Evolutionary conservation across 164 flowering plant species (phyloP).

Genomic region (Protea cynaroides): DNA sequence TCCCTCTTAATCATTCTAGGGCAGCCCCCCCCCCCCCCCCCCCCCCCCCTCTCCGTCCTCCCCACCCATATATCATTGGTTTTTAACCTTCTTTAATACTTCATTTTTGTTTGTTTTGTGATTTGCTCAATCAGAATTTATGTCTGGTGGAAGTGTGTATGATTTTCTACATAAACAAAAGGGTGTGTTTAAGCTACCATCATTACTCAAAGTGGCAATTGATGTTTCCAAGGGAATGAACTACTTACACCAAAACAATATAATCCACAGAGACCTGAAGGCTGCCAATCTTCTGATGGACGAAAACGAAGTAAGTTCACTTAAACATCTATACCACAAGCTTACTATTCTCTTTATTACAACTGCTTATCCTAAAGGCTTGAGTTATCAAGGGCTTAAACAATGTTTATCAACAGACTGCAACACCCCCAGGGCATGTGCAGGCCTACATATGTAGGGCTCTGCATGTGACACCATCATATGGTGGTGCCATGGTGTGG

Average conservation of each 20-base stretch:
- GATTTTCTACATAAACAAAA: constrained; percentile 87
- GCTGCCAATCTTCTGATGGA: constrained; percentile 99
- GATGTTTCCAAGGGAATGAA: constrained; percentile 97
- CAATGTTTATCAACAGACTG: no score
- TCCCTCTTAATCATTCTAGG: neutral
- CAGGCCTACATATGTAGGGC: no score
- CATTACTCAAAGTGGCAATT: constrained; percentile 77
- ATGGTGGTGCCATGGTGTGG: no score
- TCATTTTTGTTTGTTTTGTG: neutral
- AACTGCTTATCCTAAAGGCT: no score
- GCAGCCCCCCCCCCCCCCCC: no score
- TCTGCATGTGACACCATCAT: no score
- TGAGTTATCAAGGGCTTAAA: no score
- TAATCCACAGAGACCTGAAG: constrained; percentile 93
- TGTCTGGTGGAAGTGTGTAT: constrained; percentile 92
- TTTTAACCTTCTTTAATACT: neutral
- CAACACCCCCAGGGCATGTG: no score
- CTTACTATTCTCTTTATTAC: neutral
- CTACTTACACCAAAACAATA: constrained; percentile 94
- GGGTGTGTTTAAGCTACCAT: constrained; percentile 73
- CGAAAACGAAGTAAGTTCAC: constrained; percentile 75
- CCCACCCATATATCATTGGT: no score
- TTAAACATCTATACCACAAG: neutral
- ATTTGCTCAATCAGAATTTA: constrained; percentile 48
- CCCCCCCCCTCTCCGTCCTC: no score